A percentile compares a stretch with the other conserved stretches of the same genome.
Evolutionary conservation across 371 early-diverging fungal species (phyloP).

Genomic region (Apophysomyces variabilis): DNA sequence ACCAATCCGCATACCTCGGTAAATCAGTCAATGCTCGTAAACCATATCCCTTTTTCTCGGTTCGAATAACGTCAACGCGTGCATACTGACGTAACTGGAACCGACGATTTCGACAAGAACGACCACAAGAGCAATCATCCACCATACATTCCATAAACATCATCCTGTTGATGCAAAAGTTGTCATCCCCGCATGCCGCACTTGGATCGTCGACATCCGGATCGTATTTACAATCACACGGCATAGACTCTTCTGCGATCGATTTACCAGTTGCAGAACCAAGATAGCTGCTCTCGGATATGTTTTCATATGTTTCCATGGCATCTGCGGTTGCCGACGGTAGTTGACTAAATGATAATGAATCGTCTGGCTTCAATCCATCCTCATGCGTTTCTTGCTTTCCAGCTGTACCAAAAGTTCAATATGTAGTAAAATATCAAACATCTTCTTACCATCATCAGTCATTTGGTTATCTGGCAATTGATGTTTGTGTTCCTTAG

Average conservation of each 20-base stretch:
- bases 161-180: conserved; percentile 91
- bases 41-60: conserved; percentile 93
- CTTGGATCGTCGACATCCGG: conserved; percentile 49
- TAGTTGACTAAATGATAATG: conserved; percentile 10
- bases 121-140: conserved; percentile 88
- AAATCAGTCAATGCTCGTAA: conserved; percentile 74
- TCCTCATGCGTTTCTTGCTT: not conserved
- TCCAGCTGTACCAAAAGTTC: not conserved
- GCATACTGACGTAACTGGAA: conserved; percentile 88
- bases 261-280: conserved; percentile 74
- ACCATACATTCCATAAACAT: conserved; percentile 92
- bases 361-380: not conserved
- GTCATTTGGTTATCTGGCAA: too few species aligned
- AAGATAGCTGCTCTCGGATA: conserved; percentile 68
- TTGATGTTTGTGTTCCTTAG: too few species aligned
- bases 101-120: conserved; percentile 89
- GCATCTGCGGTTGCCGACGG: conserved; percentile 58
- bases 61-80: conserved; percentile 82
- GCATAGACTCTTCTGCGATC: conserved; percentile 74
- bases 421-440: too few species aligned
- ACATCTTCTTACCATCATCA: too few species aligned
- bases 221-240: conserved; percentile 82
- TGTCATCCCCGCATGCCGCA: conserved; percentile 86
- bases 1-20: conserved; percentile 53
- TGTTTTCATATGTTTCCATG: conserved; percentile 61